These are phyloP conservation scores for Melaleuca alternifolia DNA, from an alignment of 345 rosid genomes.

Conservation along the genomic window DNA sequence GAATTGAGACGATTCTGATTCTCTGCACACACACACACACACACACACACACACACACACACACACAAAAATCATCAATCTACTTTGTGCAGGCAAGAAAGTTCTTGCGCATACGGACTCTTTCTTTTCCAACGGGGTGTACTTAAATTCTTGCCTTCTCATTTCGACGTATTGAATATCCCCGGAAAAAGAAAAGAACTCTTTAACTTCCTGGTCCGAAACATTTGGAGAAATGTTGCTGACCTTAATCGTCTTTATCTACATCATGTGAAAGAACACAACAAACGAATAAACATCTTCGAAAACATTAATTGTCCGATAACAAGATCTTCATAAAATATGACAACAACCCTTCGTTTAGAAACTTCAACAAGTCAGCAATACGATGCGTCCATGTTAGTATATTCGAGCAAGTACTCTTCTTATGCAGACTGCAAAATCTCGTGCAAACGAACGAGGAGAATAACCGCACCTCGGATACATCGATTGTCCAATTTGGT, in stretches of 20 bases:
- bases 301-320: neutral
- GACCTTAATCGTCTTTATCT: conserved; percentile 39
- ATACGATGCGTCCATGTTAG: neutral
- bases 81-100: neutral
- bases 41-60: too few relatives aligned
- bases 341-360: too few relatives aligned
- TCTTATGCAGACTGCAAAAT: neutral
- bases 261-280: neutral
- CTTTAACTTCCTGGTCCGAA: conserved; percentile 24
- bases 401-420: neutral
- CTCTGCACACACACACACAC: conserved; percentile 13
- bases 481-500: neutral
- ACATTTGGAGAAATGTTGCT: conserved; percentile 33
- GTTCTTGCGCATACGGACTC: neutral
- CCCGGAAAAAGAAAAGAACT: conserved; percentile 46
- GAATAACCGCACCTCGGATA: neutral
- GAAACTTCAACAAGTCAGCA: neutral
- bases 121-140: neutral
- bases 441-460: neutral
- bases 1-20: conserved; percentile 23
- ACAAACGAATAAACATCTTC: neutral
- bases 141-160: conserved; percentile 17
- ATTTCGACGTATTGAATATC: conserved; percentile 34
- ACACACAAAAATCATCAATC: neutral
- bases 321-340: neutral